Evolutionary conservation across 257 asterid genomes (phyloP).

Genomic region (Rauvolfia tetraphylla): DNA sequence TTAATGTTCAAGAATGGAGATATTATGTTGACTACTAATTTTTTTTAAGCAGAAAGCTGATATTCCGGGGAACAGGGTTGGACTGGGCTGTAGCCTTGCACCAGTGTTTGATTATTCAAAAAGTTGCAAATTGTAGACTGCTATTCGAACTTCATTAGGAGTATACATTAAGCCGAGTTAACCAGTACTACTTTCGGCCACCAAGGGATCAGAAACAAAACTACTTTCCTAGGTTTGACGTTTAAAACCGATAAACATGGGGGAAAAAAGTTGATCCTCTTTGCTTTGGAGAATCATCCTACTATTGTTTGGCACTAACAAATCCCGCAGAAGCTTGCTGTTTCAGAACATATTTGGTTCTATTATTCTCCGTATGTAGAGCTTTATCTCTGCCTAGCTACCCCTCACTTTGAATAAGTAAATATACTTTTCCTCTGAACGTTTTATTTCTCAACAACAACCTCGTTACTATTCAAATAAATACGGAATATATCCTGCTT

Average conservation of each 20-base stretch:
- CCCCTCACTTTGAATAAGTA: neutral
- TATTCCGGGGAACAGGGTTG: neutral
- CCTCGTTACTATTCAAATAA: conserved; percentile 15
- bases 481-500: conserved; percentile 36
- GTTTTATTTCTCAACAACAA: conserved; percentile 9
- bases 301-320: neutral
- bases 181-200: conserved; percentile 2
- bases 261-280: neutral
- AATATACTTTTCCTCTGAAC: conserved; percentile 15
- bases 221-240: neutral
- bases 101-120: neutral
- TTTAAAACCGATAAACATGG: neutral
- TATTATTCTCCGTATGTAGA: neutral
- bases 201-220: neutral
- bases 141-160: neutral
- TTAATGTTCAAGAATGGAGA: conserved; percentile 11
- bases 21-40: conserved; percentile 20
- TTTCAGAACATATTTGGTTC: neutral
- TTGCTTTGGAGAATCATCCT: neutral
- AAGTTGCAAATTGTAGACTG: neutral
- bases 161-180: neutral
- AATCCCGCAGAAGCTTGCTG: neutral
- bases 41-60: neutral
- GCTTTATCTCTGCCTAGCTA: neutral
- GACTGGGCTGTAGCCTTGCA: neutral